phyloP scores from a whole-genome alignment of 495 filamentous ascomycete genomes.

The Penicillium canescens region DNA sequence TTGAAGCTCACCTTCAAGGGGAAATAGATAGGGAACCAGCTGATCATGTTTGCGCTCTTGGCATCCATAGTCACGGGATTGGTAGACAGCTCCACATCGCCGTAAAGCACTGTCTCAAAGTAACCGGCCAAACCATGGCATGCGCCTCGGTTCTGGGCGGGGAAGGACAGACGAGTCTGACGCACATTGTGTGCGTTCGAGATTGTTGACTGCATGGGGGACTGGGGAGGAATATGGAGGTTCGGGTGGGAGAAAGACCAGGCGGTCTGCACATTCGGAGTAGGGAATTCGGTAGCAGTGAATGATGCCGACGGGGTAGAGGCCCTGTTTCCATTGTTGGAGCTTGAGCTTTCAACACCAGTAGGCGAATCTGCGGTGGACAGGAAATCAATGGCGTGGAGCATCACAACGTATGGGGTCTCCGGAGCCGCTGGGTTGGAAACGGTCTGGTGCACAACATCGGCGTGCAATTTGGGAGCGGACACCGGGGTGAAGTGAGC shows the following conservation, averaged over 20 bases:
- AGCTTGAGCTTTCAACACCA: constrained; percentile 6
- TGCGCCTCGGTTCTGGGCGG: constrained; percentile 69
- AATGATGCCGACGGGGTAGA: constrained; percentile 32
- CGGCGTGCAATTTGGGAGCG: constrained; percentile 81
- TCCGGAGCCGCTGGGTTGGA: constrained; percentile 71
- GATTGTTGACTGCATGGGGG: constrained; percentile 33
- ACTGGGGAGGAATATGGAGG: constrained; percentile 37
- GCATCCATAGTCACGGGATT: constrained; percentile 87
- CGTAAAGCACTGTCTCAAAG: constrained; percentile 91
- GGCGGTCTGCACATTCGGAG: constrained; percentile 42
- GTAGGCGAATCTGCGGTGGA: constrained; percentile 38
- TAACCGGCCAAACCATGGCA: constrained; percentile 93
- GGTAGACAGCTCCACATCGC: constrained; percentile 82
- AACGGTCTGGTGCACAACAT: constrained; percentile 62
- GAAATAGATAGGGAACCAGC: constrained; percentile 99
- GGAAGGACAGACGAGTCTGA: constrained; percentile 72
- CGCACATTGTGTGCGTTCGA: constrained; percentile 88
- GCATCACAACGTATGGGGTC: constrained; percentile 89
- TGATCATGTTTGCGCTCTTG: constrained; percentile 96
- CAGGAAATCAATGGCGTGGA: constrained; percentile 85
- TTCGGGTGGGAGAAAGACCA: constrained; percentile 54
- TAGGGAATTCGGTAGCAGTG: constrained; percentile 30
- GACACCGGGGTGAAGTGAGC: constrained; percentile 88
- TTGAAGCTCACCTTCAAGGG: constrained; percentile 74
- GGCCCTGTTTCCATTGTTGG: constrained; percentile 23